These are phyloP conservation scores for Marasmius fiardii DNA, from an alignment of 1,284 basidiomycete species.

Conservation along the genomic window DNA sequence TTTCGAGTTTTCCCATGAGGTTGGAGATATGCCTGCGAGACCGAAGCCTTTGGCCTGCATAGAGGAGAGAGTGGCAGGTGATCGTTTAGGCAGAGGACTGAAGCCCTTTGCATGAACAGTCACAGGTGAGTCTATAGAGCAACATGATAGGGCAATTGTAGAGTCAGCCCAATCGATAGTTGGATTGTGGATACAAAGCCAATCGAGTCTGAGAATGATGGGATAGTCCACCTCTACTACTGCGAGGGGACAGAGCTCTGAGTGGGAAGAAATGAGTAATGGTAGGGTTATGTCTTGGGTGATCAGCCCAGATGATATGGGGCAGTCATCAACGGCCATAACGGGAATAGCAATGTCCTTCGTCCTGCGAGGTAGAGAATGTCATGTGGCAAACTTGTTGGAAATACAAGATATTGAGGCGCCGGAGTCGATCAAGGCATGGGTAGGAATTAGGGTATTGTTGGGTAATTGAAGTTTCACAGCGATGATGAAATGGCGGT, in stretches of 20 bases:
- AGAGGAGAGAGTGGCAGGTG: not conserved
- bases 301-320: conserved; percentile 2
- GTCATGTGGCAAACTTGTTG: conserved; percentile 23
- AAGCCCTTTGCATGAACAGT: conserved; percentile 14
- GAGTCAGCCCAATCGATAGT: conserved; percentile 12
- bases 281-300: conserved; percentile 7
- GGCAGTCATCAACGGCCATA: conserved; percentile 1
- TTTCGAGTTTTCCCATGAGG: not conserved
- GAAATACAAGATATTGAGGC: conserved; percentile 29
- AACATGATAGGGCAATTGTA: conserved; percentile 1
- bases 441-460: conserved; percentile 19
- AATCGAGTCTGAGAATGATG: conserved; percentile 16
- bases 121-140: not conserved
- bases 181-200: conserved; percentile 15
- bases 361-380: conserved; percentile 14
- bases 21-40: no score
- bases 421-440: conserved; percentile 21
- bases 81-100: not conserved
- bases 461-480: conserved; percentile 16
- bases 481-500: conserved; percentile 27
- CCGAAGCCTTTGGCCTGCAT: not conserved
- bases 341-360: not conserved
- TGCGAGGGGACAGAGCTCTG: not conserved
- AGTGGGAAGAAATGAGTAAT: not conserved
- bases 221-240: conserved; percentile 13